Percentiles rank a stretch among this genome's conserved stretches.
phyloP scores from a whole-genome alignment of 2,329 filamentous ascomycete species.

The Pseudopyricularia javanii region DNA sequence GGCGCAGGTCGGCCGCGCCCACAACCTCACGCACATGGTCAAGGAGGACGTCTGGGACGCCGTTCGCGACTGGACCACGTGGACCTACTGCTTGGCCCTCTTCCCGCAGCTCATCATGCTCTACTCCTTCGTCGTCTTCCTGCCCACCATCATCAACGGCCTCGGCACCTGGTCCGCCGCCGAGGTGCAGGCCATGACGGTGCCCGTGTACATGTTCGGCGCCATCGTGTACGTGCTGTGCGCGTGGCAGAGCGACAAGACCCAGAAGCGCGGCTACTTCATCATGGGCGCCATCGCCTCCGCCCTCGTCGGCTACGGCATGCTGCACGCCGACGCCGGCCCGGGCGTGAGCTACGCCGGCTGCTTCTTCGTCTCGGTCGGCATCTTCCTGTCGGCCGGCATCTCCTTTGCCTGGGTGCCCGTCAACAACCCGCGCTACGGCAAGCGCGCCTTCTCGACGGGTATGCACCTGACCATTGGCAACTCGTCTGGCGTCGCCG shows the following conservation, averaged over 20 bases:
- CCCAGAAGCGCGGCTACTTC: constrained; percentile 44
- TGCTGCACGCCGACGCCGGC: constrained; percentile 42
- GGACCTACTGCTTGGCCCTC: constrained; percentile 47
- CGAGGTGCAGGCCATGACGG: constrained; percentile 48
- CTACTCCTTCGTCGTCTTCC: constrained; percentile 54
- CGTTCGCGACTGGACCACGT: constrained; percentile 28
- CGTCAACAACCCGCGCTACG: constrained; percentile 57
- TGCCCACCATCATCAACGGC: constrained; percentile 53
- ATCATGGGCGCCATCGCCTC: constrained; percentile 53
- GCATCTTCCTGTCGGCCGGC: constrained; percentile 46
- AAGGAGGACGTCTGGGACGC: constrained; percentile 24
- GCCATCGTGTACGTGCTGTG: constrained; percentile 36
- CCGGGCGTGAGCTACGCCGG: constrained; percentile 47
- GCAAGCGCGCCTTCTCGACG: constrained; percentile 56
- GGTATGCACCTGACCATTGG: constrained; percentile 54
- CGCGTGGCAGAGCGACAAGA: constrained; percentile 47
- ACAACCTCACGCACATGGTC: not conserved
- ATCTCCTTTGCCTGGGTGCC: constrained; percentile 50
- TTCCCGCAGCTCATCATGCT: constrained; percentile 45
- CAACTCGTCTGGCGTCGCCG: constrained; percentile 55
- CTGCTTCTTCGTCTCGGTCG: constrained; percentile 56
- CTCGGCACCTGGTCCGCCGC: constrained; percentile 38
- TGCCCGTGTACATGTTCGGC: constrained; percentile 51
- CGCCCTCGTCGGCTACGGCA: constrained; percentile 53
- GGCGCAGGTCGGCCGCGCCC: constrained; percentile 1